Conservation (phyloP, 2,329 filamentous ascomycete species). For the Arthrobotrys iridis region DNA sequence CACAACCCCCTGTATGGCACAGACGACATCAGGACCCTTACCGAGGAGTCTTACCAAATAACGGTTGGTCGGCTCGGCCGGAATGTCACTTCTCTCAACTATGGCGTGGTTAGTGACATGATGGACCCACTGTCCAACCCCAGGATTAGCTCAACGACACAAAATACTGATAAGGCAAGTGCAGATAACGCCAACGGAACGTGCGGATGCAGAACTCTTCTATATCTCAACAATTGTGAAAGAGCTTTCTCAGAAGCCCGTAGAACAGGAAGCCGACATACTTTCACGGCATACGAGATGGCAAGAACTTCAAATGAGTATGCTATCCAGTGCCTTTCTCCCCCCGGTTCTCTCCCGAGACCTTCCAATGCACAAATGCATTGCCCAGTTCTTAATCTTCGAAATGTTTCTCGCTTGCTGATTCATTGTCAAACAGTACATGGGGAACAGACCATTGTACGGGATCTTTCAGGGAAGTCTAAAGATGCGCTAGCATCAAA, state of each 20-base stretch:
- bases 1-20: constrained; percentile 76
- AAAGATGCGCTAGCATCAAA: constrained; percentile 46
- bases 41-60: constrained; percentile 61
- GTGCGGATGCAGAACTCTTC: constrained; percentile 89
- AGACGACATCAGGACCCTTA: constrained; percentile 68
- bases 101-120: constrained; percentile 43
- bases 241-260: constrained; percentile 73
- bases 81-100: constrained; percentile 35
- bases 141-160: not conserved
- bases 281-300: constrained; percentile 76
- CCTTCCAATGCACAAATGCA: constrained; percentile 18
- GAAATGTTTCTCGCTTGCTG: constrained; percentile 23
- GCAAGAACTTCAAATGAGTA: constrained; percentile 74
- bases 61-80: constrained; percentile 35
- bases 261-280: constrained; percentile 67
- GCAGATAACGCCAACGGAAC: constrained; percentile 75
- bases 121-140: constrained; percentile 8
- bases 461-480: constrained; percentile 35
- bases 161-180: constrained; percentile 37
- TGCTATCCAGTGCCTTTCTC: constrained; percentile 65
- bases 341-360: not conserved
- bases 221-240: constrained; percentile 86
- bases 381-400: constrained; percentile 14
- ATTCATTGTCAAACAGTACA: constrained; percentile 45
- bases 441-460: constrained; percentile 47